Percentiles rank a stretch among this genome's conserved stretches.
Evolutionary conservation across 2,329 filamentous ascomycete genomes (phyloP).

Genomic region (Fusarium temperatum): DNA sequence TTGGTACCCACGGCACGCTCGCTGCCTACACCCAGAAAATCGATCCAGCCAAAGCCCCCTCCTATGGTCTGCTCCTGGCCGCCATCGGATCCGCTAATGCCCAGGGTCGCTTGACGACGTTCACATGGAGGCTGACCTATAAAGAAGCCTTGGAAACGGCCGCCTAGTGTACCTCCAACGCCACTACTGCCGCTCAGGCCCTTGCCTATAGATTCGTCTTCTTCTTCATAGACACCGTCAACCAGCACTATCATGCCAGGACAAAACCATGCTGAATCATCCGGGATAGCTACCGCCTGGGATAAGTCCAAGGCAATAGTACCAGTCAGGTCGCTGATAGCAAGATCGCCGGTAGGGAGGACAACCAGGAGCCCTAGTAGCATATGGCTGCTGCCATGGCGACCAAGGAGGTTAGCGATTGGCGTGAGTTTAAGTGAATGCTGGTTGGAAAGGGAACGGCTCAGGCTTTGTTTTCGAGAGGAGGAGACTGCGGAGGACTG

Average conservation of each 20-base stretch:
- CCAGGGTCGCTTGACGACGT: constrained; percentile 80
- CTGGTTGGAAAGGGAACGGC: constrained; percentile 68
- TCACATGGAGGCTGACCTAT: constrained; percentile 93
- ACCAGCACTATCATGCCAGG: constrained; percentile 96
- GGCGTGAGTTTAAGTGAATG: constrained; percentile 89
- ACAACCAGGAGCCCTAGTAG: constrained; percentile 84
- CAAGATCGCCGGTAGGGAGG: constrained; percentile 82
- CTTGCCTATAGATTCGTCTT: constrained; percentile 75
- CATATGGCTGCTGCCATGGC: constrained; percentile 85
- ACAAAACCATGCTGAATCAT: constrained; percentile 89
- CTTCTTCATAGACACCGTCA: constrained; percentile 96
- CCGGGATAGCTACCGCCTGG: constrained; percentile 82
- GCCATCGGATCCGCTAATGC: constrained; percentile 69
- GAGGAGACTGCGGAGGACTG: constrained; percentile 80
- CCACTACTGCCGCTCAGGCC: constrained; percentile 80
- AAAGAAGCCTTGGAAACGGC: constrained; percentile 88
- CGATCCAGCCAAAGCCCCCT: constrained; percentile 94
- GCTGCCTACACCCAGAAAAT: constrained; percentile 91
- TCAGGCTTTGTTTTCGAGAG: constrained; percentile 62
- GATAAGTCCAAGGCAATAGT: constrained; percentile 86
- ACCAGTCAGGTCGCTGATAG: constrained; percentile 86
- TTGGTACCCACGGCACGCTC: constrained; percentile 82
- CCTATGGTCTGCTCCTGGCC: constrained; percentile 70
- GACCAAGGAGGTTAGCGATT: constrained; percentile 78
- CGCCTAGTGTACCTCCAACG: constrained; percentile 90